Conservation (phyloP, 73 alveolate species). For the Tetrahymena borealis region DNA sequence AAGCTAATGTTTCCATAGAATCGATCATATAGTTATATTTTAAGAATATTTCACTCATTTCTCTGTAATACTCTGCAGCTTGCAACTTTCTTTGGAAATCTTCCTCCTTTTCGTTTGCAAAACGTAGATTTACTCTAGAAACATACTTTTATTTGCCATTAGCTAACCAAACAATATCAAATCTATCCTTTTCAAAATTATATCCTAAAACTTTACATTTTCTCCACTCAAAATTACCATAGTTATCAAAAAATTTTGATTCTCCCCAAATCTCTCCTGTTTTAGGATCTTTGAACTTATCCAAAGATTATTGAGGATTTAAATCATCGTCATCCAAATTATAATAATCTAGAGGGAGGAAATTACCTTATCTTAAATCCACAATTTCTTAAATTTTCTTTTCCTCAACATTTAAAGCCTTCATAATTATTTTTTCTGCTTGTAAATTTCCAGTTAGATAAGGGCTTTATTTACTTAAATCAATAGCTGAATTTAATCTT, state of each 20-base stretch:
- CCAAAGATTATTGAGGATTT: neutral
- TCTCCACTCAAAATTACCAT: constrained; percentile 37
- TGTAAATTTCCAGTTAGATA: neutral
- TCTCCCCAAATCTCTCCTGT: constrained; percentile 21
- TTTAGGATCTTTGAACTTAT: neutral
- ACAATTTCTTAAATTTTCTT: neutral
- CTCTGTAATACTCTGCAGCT: constrained; percentile 39
- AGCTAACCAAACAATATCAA: constrained; percentile 16
- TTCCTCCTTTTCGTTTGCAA: constrained; percentile 22
- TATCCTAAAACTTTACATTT: constrained; percentile 12
- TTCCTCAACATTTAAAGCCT: neutral
- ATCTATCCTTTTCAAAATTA: constrained; percentile 10
- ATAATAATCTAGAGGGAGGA: neutral
- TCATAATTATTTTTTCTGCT: neutral
- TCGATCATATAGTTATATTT: constrained; percentile 43
- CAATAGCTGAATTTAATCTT: neutral
- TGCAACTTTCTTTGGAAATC: constrained; percentile 12
- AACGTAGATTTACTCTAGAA: constrained; percentile 30
- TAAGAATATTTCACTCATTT: constrained; percentile 25
- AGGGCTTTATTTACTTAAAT: neutral
- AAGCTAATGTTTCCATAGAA: constrained; percentile 18
- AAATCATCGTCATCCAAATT: neutral
- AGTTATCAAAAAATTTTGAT: constrained; percentile 37
- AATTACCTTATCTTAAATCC: neutral
- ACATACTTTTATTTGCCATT: constrained; percentile 17